Evolutionary conservation across 768 basidiomycete species (phyloP).

Genomic region (Tulasnella sp.): DNA sequence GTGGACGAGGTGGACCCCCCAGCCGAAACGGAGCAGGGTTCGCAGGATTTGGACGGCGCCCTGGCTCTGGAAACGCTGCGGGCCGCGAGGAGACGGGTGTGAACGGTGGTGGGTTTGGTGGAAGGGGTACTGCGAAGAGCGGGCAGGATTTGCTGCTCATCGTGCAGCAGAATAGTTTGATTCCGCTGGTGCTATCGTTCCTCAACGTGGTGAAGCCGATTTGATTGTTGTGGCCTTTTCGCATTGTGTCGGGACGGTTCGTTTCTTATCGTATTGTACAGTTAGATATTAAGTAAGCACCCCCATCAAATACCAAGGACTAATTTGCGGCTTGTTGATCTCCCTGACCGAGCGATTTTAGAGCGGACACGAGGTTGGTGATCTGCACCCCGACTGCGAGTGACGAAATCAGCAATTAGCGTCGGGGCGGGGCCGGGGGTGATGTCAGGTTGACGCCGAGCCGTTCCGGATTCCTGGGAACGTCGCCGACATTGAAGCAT

Average conservation of each 20-base stretch:
- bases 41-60: conserved; percentile 15
- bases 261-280: conserved; percentile 3
- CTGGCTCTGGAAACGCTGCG: conserved; percentile 36
- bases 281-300: neutral
- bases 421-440: neutral
- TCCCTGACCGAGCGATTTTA: neutral
- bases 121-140: conserved; percentile 62
- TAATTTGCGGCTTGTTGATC: conserved; percentile 4
- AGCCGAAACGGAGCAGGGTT: conserved; percentile 25
- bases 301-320: neutral
- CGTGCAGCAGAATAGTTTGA: conserved; percentile 85
- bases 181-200: conserved; percentile 65
- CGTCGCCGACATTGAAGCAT: neutral
- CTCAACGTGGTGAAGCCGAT: conserved; percentile 31
- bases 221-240: neutral
- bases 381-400: neutral
- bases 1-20: neutral
- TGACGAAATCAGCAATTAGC: neutral
- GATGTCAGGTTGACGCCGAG: neutral
- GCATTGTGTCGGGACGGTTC: neutral
- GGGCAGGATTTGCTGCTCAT: conserved; percentile 79
- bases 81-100: conserved; percentile 28
- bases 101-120: conserved; percentile 28
- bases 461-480: neutral
- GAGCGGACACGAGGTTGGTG: neutral